These are phyloP conservation scores for Corchorus olitorius DNA, from an alignment of 345 rosid genomes.

Conservation along the genomic window DNA sequence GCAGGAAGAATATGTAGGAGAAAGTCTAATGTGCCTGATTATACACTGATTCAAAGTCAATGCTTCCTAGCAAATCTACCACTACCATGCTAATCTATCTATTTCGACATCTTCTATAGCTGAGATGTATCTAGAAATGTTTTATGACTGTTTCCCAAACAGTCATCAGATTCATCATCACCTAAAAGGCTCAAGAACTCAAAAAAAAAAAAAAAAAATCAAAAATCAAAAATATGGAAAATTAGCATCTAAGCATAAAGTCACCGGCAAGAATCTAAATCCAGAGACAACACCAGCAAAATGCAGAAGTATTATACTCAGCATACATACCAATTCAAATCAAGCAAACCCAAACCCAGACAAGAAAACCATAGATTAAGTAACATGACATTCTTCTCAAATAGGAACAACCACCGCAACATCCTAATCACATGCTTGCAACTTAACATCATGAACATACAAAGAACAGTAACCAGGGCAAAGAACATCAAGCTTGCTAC, in stretches of 20 bases:
- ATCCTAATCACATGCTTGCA: neutral
- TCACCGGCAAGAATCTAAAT: neutral
- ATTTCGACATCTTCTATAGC: neutral
- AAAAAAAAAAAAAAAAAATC: no score
- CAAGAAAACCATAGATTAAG: neutral
- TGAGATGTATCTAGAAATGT: neutral
- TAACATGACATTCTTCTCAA: neutral
- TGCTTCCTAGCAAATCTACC: neutral
- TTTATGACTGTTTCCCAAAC: neutral
- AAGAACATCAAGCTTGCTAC: constrained; percentile 13
- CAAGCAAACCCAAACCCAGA: neutral
- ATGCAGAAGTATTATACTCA: neutral
- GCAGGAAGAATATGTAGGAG: neutral
- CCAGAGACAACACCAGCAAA: neutral
- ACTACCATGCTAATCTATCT: neutral
- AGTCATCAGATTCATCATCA: constrained; percentile 12
- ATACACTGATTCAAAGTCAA: neutral
- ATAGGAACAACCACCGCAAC: neutral
- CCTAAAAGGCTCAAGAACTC: neutral
- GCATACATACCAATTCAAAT: neutral
- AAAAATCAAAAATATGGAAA: neutral
- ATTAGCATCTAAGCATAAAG: no score
- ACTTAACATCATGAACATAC: neutral
- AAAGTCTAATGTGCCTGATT: neutral
- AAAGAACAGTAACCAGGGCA: neutral